phyloP scores from a whole-genome alignment of 2,329 filamentous ascomycete genomes.

The Westerdykella aurantiaca region DNA sequence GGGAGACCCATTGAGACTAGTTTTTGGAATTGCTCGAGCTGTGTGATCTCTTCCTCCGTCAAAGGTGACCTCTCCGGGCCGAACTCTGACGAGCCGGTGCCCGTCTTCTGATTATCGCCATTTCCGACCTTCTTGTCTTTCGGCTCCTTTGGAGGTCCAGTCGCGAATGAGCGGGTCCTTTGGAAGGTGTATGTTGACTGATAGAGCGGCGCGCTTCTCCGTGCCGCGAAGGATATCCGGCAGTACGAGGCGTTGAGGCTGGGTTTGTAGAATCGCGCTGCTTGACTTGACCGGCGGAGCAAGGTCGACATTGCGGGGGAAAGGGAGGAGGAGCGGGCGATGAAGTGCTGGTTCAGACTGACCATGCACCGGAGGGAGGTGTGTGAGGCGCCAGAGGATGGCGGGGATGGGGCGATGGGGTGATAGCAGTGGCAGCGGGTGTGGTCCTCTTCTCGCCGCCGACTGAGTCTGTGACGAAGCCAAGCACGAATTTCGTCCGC shows the following conservation, averaged over 20 bases:
- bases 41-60: slow-evolving; percentile 51
- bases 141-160: slow-evolving; percentile 30
- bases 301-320: slow-evolving; percentile 58
- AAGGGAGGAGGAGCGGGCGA: slow-evolving; percentile 8
- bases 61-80: slow-evolving; percentile 38
- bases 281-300: slow-evolving; percentile 60
- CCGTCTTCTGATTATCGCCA: slow-evolving; percentile 21
- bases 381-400: slow-evolving; percentile 1
- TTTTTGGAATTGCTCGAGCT: slow-evolving; percentile 53
- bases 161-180: slow-evolving; percentile 40
- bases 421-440: slow-evolving; percentile 6
- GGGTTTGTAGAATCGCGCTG: slow-evolving; percentile 57
- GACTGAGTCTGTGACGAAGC: slow-evolving; percentile 1
- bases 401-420: slow-evolving; percentile 4
- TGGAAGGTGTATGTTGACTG: slow-evolving; percentile 42
- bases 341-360: slow-evolving; percentile 4
- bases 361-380: slow-evolving; percentile 15
- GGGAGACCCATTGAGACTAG: slow-evolving; percentile 56
- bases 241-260: slow-evolving; percentile 48
- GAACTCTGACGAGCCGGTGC: slow-evolving; percentile 33
- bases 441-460: slow-evolving; percentile 2
- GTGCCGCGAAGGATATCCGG: slow-evolving; percentile 38
- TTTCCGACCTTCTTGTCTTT: slow-evolving; percentile 29
- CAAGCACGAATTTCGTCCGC: slow-evolving; percentile 5
- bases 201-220: slow-evolving; percentile 37